These are phyloP conservation scores for Dichotomocladium elegans DNA, from an alignment of 371 early-diverging fungal genomes.

Conservation along the genomic window DNA sequence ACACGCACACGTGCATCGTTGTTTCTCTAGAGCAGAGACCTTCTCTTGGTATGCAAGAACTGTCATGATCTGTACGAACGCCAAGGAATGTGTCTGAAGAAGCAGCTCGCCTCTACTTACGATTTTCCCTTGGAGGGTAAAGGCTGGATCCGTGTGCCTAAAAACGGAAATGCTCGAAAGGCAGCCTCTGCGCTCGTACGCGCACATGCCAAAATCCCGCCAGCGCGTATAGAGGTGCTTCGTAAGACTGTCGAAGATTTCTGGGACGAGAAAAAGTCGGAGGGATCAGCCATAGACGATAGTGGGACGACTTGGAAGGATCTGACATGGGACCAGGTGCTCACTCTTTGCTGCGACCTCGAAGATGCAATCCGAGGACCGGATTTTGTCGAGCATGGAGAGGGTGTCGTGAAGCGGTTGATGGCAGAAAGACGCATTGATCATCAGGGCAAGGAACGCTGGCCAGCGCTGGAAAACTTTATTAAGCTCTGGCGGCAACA, in stretches of 20 bases:
- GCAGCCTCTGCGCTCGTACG: slow-evolving; percentile 47
- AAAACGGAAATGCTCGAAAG: slow-evolving; percentile 34
- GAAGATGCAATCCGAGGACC: slow-evolving; percentile 41
- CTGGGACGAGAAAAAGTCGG: slow-evolving; percentile 6
- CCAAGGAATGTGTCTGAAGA: slow-evolving; percentile 39
- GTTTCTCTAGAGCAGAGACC: slow-evolving; percentile 36
- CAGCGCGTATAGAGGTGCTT: slow-evolving; percentile 22
- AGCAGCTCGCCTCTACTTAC: slow-evolving; percentile 32
- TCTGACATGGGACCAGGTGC: slow-evolving; percentile 16
- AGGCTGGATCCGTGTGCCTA: slow-evolving; percentile 49
- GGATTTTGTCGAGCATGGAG: slow-evolving; percentile 49
- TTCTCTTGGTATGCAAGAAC: slow-evolving; percentile 45
- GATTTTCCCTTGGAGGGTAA: slow-evolving; percentile 47
- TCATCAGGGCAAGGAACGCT: slow-evolving; percentile 20
- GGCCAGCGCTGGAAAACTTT: slow-evolving; percentile 35
- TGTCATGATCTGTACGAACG: slow-evolving; percentile 54
- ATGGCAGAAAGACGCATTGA: slow-evolving; percentile 1
- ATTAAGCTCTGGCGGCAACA: slow-evolving; percentile 51
- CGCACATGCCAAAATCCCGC: slow-evolving; percentile 37
- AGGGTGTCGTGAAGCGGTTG: slow-evolving; percentile 35
- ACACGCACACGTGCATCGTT: neutral
- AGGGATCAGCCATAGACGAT: slow-evolving; percentile 1
- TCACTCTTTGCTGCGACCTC: slow-evolving; percentile 29
- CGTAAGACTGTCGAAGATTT: slow-evolving; percentile 16
- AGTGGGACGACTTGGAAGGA: neutral